Evolutionary conservation across 305 asterid genomes (phyloP), one percentile per base, ranked within the genome.

Genomic region (Andrographis paniculata): DNA sequence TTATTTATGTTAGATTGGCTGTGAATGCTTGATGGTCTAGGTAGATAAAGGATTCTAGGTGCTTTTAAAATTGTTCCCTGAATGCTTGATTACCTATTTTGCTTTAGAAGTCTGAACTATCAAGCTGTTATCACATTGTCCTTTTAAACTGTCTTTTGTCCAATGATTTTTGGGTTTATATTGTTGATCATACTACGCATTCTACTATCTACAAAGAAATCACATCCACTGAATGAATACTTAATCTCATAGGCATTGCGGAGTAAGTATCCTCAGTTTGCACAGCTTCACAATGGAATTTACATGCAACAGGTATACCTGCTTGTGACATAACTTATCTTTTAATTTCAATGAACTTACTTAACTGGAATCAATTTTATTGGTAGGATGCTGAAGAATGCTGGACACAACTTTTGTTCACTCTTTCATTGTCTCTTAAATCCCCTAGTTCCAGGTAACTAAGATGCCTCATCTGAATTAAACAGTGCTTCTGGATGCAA

Each of bases 321-420:
- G 50, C 41, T 40, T 24, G 14, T 65, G 22, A 67, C 20, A 45
- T 45, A 14, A 33, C 11, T 28, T 39, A 49, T 64, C 33, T 38
- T 44, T 18, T 48, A 27, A 2, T 33, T 18, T 38, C 5, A 19
- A 39, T 30, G 41, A 33, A 17, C 55, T 35, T 47, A 47, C 50
- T 60, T 30, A 53, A 33, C 12, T 62, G 17, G 63, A 44, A 39
- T 35, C 52, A 45, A 45, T 18, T 40, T 46, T 31, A 55, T 63
- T 65, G 31, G 37, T 73, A 92, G 97, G 99, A 92, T 72, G 99
- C 99, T 56, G 97, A 92, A 76, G 99, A 92, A 71, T 92, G 99
- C 76, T 92, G 99, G 99, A 75, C 97, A 17, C 97, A 87, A 60
- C 83, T 92, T 64, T 56, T 87, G 41, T 84, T 77, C 65, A 79